Conservation (phyloP, 31 red algal genomes). For the Asparagopsis taxiformis region DNA sequence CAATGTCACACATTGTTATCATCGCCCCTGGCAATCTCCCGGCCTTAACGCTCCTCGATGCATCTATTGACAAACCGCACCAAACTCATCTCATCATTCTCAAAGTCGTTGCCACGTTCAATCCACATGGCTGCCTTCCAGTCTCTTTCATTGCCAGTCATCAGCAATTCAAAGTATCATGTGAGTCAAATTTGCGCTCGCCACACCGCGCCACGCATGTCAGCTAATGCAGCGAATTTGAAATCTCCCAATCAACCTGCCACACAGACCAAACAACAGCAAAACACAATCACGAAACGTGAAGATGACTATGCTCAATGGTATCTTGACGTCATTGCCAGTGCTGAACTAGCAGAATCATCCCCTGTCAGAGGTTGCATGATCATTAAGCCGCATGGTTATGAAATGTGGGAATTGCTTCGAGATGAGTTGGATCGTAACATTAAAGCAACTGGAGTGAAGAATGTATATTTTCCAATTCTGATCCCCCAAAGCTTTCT, state of each 20-base stretch:
- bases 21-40: too few species aligned
- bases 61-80: too few species aligned
- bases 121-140: too few species aligned
- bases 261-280: not conserved
- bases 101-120: too few species aligned
- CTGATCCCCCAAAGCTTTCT: conserved; percentile 93
- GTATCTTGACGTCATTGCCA: conserved; percentile 84
- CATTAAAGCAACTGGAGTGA: conserved; percentile 72
- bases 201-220: too few species aligned
- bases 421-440: conserved; percentile 64
- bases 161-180: too few species aligned
- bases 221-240: too few species aligned
- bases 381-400: conserved; percentile 86
- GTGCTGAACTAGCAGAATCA: conserved; percentile 78
- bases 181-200: too few species aligned
- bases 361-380: conserved; percentile 83
- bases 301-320: conserved; percentile 84
- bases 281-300: conserved; percentile 60
- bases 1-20: too few species aligned
- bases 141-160: too few species aligned
- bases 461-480: conserved; percentile 95
- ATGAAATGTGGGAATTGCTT: conserved; percentile 86
- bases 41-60: too few species aligned
- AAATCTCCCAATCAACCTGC: not conserved
- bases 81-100: too few species aligned